Conservation (phyloP, 2,329 filamentous ascomycete species). For the Ilyonectria robusta region DNA sequence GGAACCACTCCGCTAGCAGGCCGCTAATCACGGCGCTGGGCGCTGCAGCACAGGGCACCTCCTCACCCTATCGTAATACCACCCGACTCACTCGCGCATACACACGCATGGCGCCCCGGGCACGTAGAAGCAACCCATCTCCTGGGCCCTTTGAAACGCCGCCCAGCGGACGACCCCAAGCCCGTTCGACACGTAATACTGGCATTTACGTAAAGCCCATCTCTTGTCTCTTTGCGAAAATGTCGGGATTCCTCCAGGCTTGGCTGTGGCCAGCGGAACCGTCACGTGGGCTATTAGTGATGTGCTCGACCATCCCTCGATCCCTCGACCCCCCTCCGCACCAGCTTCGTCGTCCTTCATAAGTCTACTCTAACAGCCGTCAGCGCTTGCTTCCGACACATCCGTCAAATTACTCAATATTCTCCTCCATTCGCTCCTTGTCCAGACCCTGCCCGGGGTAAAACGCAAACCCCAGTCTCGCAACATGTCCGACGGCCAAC, state of each 20-base stretch:
- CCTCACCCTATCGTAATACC: slow-evolving; percentile 18
- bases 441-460: neutral
- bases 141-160: neutral
- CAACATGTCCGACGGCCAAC: slow-evolving; percentile 46
- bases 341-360: too few species aligned
- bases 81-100: neutral
- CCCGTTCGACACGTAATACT: slow-evolving; percentile 13
- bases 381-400: neutral
- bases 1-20: neutral
- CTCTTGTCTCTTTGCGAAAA: neutral
- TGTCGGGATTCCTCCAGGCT: neutral
- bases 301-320: neutral
- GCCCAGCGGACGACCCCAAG: neutral
- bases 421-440: neutral
- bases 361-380: neutral
- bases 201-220: slow-evolving; percentile 22
- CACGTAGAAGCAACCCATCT: neutral
- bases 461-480: neutral
- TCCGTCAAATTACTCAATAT: neutral
- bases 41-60: slow-evolving; percentile 2
- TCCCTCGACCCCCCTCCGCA: neutral
- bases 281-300: neutral
- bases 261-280: neutral
- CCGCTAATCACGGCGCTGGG: neutral
- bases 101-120: neutral